Evolutionary conservation across 495 filamentous ascomycete species (phyloP).

Genomic region (Xylaria telfairii): DNA sequence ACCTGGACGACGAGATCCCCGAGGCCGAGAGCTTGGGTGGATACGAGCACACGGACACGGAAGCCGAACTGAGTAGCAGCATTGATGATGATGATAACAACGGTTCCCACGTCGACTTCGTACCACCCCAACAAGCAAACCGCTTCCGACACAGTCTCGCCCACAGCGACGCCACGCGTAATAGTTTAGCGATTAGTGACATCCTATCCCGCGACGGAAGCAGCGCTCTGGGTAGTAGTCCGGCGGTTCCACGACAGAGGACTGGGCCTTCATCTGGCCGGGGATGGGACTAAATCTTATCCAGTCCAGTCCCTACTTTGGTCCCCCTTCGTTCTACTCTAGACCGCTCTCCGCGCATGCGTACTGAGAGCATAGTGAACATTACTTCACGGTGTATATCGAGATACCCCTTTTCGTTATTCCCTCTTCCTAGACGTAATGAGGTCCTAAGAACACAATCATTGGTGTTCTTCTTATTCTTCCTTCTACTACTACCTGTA

Average conservation of each 20-base stretch:
- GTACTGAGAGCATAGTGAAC: neutral
- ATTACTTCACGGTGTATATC: neutral
- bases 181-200: slow-evolving; percentile 58
- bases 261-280: slow-evolving; percentile 29
- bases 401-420: slow-evolving; percentile 29
- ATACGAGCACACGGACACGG: slow-evolving; percentile 86
- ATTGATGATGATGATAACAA: slow-evolving; percentile 48
- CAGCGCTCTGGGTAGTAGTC: slow-evolving; percentile 55
- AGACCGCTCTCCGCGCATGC: neutral
- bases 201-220: slow-evolving; percentile 56
- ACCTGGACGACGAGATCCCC: slow-evolving; percentile 72
- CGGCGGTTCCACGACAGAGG: slow-evolving; percentile 40
- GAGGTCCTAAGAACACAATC: slow-evolving; percentile 2
- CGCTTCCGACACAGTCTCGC: slow-evolving; percentile 42
- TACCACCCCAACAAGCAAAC: slow-evolving; percentile 29
- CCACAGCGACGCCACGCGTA: slow-evolving; percentile 48
- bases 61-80: slow-evolving; percentile 64
- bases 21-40: slow-evolving; percentile 62
- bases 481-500: slow-evolving; percentile 12
- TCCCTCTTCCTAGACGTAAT: slow-evolving; percentile 26
- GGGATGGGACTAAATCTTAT: slow-evolving; percentile 24
- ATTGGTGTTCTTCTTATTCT: slow-evolving; percentile 24
- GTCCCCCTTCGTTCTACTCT: neutral
- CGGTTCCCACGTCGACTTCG: slow-evolving; percentile 37
- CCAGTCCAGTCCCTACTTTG: neutral